phyloP scores from a whole-genome alignment of 139 green algal genomes.

The Coelastrella sp. region DNA sequence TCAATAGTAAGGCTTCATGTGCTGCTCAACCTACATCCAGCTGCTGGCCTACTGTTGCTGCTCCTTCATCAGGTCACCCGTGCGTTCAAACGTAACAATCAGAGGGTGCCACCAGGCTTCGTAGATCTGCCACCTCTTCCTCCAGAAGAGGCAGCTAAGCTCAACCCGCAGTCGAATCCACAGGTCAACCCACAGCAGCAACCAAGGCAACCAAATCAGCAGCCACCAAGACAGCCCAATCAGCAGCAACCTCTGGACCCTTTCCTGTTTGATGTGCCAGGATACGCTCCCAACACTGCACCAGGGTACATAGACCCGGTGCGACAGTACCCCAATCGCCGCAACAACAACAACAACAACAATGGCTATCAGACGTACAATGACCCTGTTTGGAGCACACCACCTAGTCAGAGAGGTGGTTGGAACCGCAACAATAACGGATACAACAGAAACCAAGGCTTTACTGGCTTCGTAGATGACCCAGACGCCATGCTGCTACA shows the following conservation, averaged over 20 bases:
- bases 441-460: slow-evolving; percentile 5
- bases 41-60: neutral
- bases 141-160: neutral
- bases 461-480: slow-evolving; percentile 15
- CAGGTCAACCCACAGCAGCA: neutral
- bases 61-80: slow-evolving; percentile 22
- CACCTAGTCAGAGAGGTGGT: slow-evolving; percentile 8
- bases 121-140: neutral
- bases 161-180: neutral
- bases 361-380: neutral
- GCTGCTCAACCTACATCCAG: neutral
- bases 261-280: neutral
- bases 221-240: neutral
- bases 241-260: neutral
- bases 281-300: neutral
- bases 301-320: slow-evolving; percentile 13
- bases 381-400: neutral
- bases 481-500: neutral
- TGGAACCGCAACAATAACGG: neutral
- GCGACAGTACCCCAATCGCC: too few species aligned
- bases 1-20: neutral
- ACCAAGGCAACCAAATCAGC: neutral
- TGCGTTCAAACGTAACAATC: slow-evolving; percentile 43
- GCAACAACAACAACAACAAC: slow-evolving; percentile 24
- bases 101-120: slow-evolving; percentile 8